These are phyloP conservation scores for Drechslerella stenobrocha DNA, from an alignment of 2,329 filamentous ascomycete genomes.

Conservation along the genomic window DNA sequence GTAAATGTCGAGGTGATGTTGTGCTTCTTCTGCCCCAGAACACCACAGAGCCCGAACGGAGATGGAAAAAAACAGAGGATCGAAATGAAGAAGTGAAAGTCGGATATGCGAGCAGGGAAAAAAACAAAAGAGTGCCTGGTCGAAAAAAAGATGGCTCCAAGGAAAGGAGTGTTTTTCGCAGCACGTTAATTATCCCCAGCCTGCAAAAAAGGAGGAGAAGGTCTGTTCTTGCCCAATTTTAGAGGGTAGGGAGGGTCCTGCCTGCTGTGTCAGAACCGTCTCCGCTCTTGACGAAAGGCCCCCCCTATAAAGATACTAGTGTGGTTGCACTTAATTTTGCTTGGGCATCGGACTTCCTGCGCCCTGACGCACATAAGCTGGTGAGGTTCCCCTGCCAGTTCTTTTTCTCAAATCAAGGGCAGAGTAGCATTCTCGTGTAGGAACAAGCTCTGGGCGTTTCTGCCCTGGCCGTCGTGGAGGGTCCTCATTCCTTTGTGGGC, in stretches of 20 bases:
- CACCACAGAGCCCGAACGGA: slow-evolving; percentile 35
- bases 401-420: slow-evolving; percentile 24
- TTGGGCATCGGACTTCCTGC: slow-evolving; percentile 25
- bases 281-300: slow-evolving; percentile 39
- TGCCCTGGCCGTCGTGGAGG: slow-evolving; percentile 8
- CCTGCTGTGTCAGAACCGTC: slow-evolving; percentile 48
- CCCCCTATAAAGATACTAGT: slow-evolving; percentile 46
- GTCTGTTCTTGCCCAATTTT: slow-evolving; percentile 36
- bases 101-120: slow-evolving; percentile 15
- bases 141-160: slow-evolving; percentile 41
- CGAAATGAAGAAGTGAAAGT: slow-evolving; percentile 48
- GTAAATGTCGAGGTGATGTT: slow-evolving; percentile 26
- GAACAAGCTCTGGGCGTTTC: not conserved
- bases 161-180: slow-evolving; percentile 45
- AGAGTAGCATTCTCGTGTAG: slow-evolving; percentile 18
- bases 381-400: slow-evolving; percentile 30
- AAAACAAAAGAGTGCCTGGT: slow-evolving; percentile 9
- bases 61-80: slow-evolving; percentile 28
- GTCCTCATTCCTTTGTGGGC: slow-evolving; percentile 11
- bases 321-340: slow-evolving; percentile 46
- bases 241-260: slow-evolving; percentile 44
- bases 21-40: slow-evolving; percentile 46
- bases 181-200: slow-evolving; percentile 43
- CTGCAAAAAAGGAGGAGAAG: slow-evolving; percentile 26
- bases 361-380: slow-evolving; percentile 40